These are phyloP conservation scores for Monosporascus sp. DNA, from an alignment of 2,329 filamentous ascomycete species.

Conservation along the genomic window DNA sequence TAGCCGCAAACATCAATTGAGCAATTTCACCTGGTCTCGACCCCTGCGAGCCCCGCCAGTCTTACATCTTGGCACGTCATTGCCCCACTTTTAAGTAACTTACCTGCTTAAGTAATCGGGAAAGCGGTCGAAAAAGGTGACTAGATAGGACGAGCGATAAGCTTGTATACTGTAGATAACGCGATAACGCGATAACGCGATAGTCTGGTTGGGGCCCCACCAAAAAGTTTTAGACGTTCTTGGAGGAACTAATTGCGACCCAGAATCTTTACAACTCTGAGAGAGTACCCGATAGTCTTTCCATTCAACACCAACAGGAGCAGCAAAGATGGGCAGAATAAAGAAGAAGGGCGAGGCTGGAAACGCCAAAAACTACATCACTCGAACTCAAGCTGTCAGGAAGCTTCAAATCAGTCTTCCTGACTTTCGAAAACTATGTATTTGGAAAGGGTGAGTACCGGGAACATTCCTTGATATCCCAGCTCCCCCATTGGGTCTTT, in stretches of 20 bases:
- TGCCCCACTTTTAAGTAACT: neutral
- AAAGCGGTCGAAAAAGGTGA: too few relatives aligned
- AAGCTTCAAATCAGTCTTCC: conserved; percentile 96
- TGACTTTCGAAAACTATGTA: conserved; percentile 96
- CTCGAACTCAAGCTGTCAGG: conserved; percentile 90
- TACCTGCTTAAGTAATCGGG: too few relatives aligned
- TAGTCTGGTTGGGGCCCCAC: neutral
- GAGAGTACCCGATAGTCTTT: neutral
- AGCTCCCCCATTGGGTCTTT: neutral
- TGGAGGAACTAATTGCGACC: too few relatives aligned
- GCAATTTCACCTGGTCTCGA: too few relatives aligned
- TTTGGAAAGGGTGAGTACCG: conserved; percentile 74
- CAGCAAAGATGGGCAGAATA: conserved; percentile 60
- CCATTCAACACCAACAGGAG: neutral
- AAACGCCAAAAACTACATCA: conserved; percentile 97
- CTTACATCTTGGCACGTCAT: neutral
- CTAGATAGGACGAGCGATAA: too few relatives aligned
- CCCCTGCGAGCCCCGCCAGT: neutral
- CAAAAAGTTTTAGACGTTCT: neutral
- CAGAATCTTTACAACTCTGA: conserved; percentile 9
- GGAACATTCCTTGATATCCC: neutral
- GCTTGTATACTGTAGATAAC: too few relatives aligned
- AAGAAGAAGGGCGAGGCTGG: conserved; percentile 93
- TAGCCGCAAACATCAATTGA: neutral
- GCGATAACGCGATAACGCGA: neutral